Evolutionary conservation across 495 filamentous ascomycete species (phyloP).

Genomic region (Ascodesmis nigricans): DNA sequence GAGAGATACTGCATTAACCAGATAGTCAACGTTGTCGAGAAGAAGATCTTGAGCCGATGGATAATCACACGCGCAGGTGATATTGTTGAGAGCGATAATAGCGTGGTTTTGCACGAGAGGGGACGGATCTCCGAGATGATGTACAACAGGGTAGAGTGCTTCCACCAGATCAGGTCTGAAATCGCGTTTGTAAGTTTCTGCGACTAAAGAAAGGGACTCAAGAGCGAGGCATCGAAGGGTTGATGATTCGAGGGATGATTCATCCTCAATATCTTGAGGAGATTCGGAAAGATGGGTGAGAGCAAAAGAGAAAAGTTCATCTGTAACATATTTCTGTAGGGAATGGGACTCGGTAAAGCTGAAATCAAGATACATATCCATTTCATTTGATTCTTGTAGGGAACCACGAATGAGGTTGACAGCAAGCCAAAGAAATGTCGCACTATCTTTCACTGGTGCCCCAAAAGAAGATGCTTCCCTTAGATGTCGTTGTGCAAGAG

Average conservation of each 20-base stretch:
- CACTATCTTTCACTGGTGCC: slow-evolving; percentile 6
- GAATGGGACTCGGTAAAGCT: slow-evolving; percentile 27
- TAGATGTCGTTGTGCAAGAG: slow-evolving; percentile 17
- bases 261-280: slow-evolving; percentile 29
- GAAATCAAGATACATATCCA: slow-evolving; percentile 44
- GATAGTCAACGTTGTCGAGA: slow-evolving; percentile 84
- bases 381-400: slow-evolving; percentile 27
- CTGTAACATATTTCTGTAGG: slow-evolving; percentile 35
- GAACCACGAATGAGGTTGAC: slow-evolving; percentile 43
- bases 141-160: slow-evolving; percentile 68
- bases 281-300: slow-evolving; percentile 37
- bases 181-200: slow-evolving; percentile 37
- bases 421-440: slow-evolving; percentile 58
- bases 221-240: slow-evolving; percentile 38
- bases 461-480: slow-evolving; percentile 10
- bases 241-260: slow-evolving; percentile 22
- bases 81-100: slow-evolving; percentile 57
- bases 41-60: slow-evolving; percentile 51
- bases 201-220: slow-evolving; percentile 50
- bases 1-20: slow-evolving; percentile 76
- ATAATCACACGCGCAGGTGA: slow-evolving; percentile 59
- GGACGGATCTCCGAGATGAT: slow-evolving; percentile 56
- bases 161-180: slow-evolving; percentile 81
- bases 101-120: slow-evolving; percentile 54
- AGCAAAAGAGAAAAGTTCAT: slow-evolving; percentile 64